A percentile compares a stretch with the other conserved stretches of the same genome.
These are phyloP conservation scores for Albophoma yamanashiensis DNA, from an alignment of 2,329 filamentous ascomycete species.

Conservation along the genomic window DNA sequence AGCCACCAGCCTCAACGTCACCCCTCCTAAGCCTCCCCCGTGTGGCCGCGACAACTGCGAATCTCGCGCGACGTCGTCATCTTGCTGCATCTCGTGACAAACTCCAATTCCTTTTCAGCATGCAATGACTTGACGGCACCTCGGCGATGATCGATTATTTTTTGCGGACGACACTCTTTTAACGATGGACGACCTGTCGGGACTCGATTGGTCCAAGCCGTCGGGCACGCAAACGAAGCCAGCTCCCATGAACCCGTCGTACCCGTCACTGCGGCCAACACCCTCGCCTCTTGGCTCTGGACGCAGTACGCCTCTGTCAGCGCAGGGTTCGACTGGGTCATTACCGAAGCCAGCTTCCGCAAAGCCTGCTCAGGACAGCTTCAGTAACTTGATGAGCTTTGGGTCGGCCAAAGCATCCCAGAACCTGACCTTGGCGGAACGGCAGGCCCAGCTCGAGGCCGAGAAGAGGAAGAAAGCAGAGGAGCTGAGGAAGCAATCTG, in stretches of 20 bases:
- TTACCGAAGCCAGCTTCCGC: constrained; percentile 31
- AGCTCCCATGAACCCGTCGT: constrained; percentile 33
- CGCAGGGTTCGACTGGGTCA: constrained; percentile 32
- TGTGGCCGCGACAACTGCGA: not conserved
- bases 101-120: not conserved
- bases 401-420: constrained; percentile 44
- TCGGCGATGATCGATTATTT: constrained; percentile 14
- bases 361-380: constrained; percentile 58
- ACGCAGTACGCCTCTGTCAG: constrained; percentile 44
- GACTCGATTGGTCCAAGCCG: constrained; percentile 47
- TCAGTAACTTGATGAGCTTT: constrained; percentile 64
- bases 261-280: constrained; percentile 41
- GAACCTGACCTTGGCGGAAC: constrained; percentile 69
- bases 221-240: constrained; percentile 20
- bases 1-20: not conserved
- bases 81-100: not conserved
- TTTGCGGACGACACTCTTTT: constrained; percentile 9
- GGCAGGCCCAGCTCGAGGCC: constrained; percentile 55
- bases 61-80: not conserved
- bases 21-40: not conserved
- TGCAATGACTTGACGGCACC: constrained; percentile 10
- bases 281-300: constrained; percentile 45
- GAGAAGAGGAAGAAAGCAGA: constrained; percentile 64
- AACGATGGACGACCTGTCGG: constrained; percentile 51
- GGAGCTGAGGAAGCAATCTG: constrained; percentile 59